phyloP scores from a whole-genome alignment of 2,329 filamentous ascomycete genomes.

The Thielaviopsis punctulata region DNA sequence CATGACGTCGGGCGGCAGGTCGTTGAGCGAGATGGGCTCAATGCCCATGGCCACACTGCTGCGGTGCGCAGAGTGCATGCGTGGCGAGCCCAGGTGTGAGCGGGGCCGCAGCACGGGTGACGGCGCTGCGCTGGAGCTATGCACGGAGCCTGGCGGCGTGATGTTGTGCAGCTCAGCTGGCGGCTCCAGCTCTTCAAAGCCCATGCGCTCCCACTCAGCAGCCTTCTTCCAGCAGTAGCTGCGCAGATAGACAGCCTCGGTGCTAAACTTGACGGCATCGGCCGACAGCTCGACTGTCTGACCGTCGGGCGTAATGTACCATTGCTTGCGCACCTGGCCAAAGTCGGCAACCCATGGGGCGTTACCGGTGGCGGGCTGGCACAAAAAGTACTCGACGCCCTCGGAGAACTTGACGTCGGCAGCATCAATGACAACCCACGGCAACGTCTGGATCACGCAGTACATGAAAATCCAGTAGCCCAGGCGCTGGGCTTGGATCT shows the following conservation, averaged over 20 bases:
- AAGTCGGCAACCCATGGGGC: slow-evolving; percentile 57
- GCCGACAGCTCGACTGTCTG: slow-evolving; percentile 36
- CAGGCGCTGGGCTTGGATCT: slow-evolving; percentile 52
- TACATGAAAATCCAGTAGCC: slow-evolving; percentile 75
- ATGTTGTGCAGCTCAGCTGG: slow-evolving; percentile 14
- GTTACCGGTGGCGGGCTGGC: slow-evolving; percentile 54
- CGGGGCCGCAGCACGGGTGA: slow-evolving; percentile 5
- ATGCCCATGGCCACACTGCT: slow-evolving; percentile 28
- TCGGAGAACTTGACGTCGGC: slow-evolving; percentile 51
- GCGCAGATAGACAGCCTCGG: slow-evolving; percentile 42
- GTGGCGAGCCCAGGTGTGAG: slow-evolving; percentile 7
- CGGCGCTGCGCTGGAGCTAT: slow-evolving; percentile 1
- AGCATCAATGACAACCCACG: slow-evolving; percentile 61
- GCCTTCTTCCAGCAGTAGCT: slow-evolving; percentile 39
- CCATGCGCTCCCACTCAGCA: slow-evolving; percentile 28
- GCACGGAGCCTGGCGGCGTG: slow-evolving; percentile 8
- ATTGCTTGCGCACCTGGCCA: slow-evolving; percentile 45
- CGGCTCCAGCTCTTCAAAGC: slow-evolving; percentile 17
- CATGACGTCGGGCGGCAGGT: slow-evolving; percentile 6
- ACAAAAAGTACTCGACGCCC: slow-evolving; percentile 68
- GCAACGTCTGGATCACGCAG: slow-evolving; percentile 57
- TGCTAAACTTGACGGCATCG: slow-evolving; percentile 42
- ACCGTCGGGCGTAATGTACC: slow-evolving; percentile 57
- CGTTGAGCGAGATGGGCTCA: slow-evolving; percentile 21
- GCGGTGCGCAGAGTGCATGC: slow-evolving; percentile 14